These are phyloP conservation scores for Boletus patriciae DNA, from an alignment of 768 basidiomycete species.

Conservation along the genomic window DNA sequence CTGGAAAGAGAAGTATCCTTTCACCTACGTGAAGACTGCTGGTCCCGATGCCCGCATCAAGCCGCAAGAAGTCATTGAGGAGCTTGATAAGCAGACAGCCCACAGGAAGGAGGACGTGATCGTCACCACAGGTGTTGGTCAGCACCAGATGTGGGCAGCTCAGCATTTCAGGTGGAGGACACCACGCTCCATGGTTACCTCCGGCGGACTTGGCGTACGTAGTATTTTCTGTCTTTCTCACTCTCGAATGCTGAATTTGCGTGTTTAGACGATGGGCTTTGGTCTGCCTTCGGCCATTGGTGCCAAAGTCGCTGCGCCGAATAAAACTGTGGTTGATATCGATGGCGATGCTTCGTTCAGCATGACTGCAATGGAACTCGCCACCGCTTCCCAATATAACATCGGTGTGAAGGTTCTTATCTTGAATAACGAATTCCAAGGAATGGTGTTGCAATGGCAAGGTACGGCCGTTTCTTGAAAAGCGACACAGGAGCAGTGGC, in stretches of 20 bases:
- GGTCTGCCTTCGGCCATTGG: slow-evolving; percentile 94
- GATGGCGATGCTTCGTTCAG: slow-evolving; percentile 98
- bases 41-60: slow-evolving; percentile 72
- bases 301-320: slow-evolving; percentile 92
- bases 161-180: slow-evolving; percentile 91
- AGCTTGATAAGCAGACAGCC: slow-evolving; percentile 78
- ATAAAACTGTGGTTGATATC: slow-evolving; percentile 93
- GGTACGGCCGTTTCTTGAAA: slow-evolving; percentile 45
- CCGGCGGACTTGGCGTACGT: slow-evolving; percentile 90
- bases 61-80: slow-evolving; percentile 96
- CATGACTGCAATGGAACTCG: slow-evolving; percentile 99
- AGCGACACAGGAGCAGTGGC: background rate
- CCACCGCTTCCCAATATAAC: slow-evolving; percentile 85
- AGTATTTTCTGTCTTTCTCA: background rate
- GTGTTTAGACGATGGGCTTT: slow-evolving; percentile 90
- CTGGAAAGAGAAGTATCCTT: slow-evolving; percentile 91
- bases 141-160: slow-evolving; percentile 99
- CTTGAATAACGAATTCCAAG: slow-evolving; percentile 97
- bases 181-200: slow-evolving; percentile 87
- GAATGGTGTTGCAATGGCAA: slow-evolving; percentile 99
- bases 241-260: background rate
- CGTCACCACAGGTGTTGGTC: slow-evolving; percentile 93
- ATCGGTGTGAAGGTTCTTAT: slow-evolving; percentile 96
- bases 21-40: slow-evolving; percentile 71
- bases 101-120: slow-evolving; percentile 85